phyloP scores from a whole-genome alignment of 1,284 basidiomycete species.

The Sporisorium sorghi region DNA sequence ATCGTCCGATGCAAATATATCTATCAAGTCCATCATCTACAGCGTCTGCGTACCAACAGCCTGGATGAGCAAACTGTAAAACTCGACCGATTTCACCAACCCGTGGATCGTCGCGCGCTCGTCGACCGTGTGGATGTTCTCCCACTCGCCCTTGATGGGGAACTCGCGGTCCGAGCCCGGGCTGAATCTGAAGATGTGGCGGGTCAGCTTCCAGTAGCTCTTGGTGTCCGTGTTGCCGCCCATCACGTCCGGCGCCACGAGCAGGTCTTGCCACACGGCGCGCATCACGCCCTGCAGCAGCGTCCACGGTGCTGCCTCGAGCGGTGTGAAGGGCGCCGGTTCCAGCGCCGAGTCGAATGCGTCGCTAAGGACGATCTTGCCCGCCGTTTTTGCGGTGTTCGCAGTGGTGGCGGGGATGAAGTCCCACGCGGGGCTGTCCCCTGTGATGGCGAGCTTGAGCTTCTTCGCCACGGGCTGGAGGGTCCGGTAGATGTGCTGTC shows the following conservation, averaged over 20 bases:
- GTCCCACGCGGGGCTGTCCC: constrained; percentile 20
- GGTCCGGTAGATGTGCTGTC: constrained; percentile 71
- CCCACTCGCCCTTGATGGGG: constrained; percentile 55
- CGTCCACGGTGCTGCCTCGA: constrained; percentile 70
- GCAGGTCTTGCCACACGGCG: constrained; percentile 67
- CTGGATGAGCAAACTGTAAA: constrained; percentile 72
- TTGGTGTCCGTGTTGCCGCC: constrained; percentile 74
- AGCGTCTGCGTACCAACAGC: constrained; percentile 64
- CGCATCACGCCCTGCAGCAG: constrained; percentile 74
- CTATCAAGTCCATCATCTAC: background rate
- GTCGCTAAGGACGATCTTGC: constrained; percentile 54
- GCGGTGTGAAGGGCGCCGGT: constrained; percentile 74
- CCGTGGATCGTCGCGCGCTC: constrained; percentile 72
- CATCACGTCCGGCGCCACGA: constrained; percentile 74
- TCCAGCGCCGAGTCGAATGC: constrained; percentile 72
- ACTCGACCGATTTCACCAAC: constrained; percentile 71
- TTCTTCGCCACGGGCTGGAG: constrained; percentile 71
- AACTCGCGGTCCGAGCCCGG: constrained; percentile 52
- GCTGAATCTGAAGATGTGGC: constrained; percentile 74
- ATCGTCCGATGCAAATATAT: too few species aligned
- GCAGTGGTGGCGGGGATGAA: constrained; percentile 6
- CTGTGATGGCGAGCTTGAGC: constrained; percentile 74
- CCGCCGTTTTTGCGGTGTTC: background rate
- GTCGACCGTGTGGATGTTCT: constrained; percentile 76
- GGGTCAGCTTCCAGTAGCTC: constrained; percentile 73